Base-by-base conservation (phyloP, 129 eudicot genomes). In the Artemisia argyi region DNA sequence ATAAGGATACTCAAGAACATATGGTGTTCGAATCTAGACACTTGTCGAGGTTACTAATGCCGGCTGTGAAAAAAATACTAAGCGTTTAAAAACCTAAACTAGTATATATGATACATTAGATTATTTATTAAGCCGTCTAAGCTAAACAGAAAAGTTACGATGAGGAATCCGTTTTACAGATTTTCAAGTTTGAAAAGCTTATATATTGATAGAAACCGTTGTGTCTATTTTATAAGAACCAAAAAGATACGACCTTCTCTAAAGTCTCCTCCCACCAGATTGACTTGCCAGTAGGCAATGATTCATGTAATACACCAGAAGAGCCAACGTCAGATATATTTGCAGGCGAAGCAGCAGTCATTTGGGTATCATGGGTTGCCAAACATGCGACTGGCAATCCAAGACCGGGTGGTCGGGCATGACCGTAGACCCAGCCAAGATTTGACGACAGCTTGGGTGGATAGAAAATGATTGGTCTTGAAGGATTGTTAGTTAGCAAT, bases 201-300 rank as follows among this genome's bases (percentile, higher is more conserved):
- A n/a, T n/a, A n/a, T n/a, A n/a, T n/a, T n/a, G n/a, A n/a, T n/a
- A n/a, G n/a, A n/a, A n/a, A n/a, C n/a, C n/a, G n/a, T n/a, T n/a
- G n/a, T n/a, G n/a, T n/a, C n/a, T n/a, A n/a, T n/a, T n/a, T n/a
- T n/a, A n/a, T n/a, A n/a, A n/a, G n/a, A n/a, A n/a, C n/a, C n/a
- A n/a, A 59, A 11, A 61, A 7, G 69, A 14, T 2, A 24, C n/a
- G 30, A 89, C 96, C 89, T 89, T 89, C 72, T 89, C 96, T 24
- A 91, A 50, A 1, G 16, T 71, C 53, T 76, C 97, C 82, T 91
- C 97, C 46, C 81, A 62, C 3, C 49, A 32, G 7, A 78, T 74
- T 65, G 80, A 55, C 35, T 85, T 73, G 57, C 17, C 7, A 61
- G 58, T 46, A 52, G 67, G 66, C 12, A 76, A 80, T 22, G 78